Base-by-base conservation (phyloP, 305 asterid genomes). In the Fraxinus sp. region DNA sequence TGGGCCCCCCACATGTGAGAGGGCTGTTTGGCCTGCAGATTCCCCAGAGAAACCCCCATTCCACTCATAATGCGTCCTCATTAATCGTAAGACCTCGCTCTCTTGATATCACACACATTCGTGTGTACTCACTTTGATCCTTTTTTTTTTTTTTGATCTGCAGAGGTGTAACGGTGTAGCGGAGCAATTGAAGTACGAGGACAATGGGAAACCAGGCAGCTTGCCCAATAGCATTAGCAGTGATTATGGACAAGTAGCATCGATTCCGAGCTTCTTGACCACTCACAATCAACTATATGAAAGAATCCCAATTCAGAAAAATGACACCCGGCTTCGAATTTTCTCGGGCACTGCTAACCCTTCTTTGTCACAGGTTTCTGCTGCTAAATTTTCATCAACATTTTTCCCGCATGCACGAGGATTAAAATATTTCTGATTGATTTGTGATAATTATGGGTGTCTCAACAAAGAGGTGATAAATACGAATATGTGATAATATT, bases 331-430 rank as follows among this genome's bases (percentile, higher is more conserved):
- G 68, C 94, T 95, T 68, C 89, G 93, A 43, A 91, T 95, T 80
- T 95, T 95, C 91, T 93, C 99, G n/a, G 98, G 98, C 77, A 92
- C 97, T 6, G 98, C 99, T 59, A 95, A 95, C 87, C 95, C 94
- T 79, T 82, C 93, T 35, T 92, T 95, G 35, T 88, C 99, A 71
- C 95, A 94, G 92, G 98, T 94, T 16, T 77, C 78, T 59, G 13
- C 77, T 68, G 36, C 35, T 79, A 11, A 4, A 24, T 70, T 73
- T 28, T 30, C 26, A 36, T 64, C 75, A 37, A 59, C 55, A 26
- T 9, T 78, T 77, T 10, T 46, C 14, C 52, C 52, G 16, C 59
- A 49, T 49, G 59, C 68, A 6, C 28, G 18, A 22, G 71, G 71
- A 20, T 62, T 22, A 26, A 64, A 9, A 64, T 64, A 64, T 24